phyloP scores from a whole-genome alignment of 139 green algal species.

The Pseudopediastrum boryanum region DNA sequence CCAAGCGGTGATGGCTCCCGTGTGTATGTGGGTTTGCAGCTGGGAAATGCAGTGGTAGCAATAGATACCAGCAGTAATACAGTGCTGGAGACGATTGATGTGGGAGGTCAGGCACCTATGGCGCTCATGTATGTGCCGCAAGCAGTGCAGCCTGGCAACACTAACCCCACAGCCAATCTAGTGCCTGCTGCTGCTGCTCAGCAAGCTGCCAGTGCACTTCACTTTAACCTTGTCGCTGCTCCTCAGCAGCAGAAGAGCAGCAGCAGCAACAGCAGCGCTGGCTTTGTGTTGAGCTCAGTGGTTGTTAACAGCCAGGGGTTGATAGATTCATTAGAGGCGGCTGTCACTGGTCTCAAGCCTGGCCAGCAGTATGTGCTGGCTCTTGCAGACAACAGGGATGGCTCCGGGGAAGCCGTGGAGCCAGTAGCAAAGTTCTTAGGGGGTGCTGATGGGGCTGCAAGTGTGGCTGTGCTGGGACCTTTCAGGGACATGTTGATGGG shows the following conservation, averaged over 20 bases:
- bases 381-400: constrained; percentile 3
- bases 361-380: constrained; percentile 17
- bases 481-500: neutral
- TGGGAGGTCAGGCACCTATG: constrained; percentile 16
- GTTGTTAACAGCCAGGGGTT: constrained; percentile 16
- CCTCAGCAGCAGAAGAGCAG: neutral
- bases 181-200: too few species aligned
- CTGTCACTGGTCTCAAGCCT: neutral
- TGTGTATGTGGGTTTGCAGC: constrained; percentile 24
- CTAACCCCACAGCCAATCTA: too few species aligned
- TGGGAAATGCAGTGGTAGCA: constrained; percentile 2
- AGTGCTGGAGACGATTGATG: neutral
- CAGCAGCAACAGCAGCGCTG: constrained; percentile 2
- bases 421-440: neutral
- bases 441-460: neutral
- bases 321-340: constrained; percentile 8
- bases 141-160: neutral
- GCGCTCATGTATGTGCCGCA: constrained; percentile 14
- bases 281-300: neutral
- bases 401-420: neutral
- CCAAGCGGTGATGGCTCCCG: constrained; percentile 4
- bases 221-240: neutral
- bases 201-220: neutral
- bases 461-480: neutral
- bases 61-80: constrained; percentile 19